These are phyloP conservation scores for Serpula lacrymans DNA, from an alignment of 768 basidiomycete species.

Conservation along the genomic window DNA sequence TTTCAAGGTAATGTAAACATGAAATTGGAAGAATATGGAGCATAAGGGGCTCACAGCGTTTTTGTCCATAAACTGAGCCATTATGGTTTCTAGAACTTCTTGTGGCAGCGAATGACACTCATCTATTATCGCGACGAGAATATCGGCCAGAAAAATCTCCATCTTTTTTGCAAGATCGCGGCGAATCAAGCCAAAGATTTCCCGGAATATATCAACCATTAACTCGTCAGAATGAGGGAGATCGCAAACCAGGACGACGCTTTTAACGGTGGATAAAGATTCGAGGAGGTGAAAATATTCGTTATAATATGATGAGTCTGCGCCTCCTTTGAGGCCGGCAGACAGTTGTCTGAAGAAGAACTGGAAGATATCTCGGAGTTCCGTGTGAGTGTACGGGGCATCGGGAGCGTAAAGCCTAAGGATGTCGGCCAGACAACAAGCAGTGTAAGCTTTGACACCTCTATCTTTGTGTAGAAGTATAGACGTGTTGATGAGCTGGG, in stretches of 20 bases:
- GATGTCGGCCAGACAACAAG: conserved; percentile 93
- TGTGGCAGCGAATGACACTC: conserved; percentile 75
- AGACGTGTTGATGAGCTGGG: conserved; percentile 75
- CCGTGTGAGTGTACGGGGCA: conserved; percentile 86
- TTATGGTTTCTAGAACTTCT: conserved; percentile 75
- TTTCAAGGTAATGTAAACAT: conserved; percentile 8
- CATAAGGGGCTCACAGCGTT: conserved; percentile 51
- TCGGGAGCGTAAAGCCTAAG: conserved; percentile 94
- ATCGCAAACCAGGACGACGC: conserved; percentile 90
- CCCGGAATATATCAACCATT: conserved; percentile 77
- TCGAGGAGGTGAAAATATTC: conserved; percentile 96
- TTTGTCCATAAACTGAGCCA: conserved; percentile 84
- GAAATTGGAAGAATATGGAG: conserved; percentile 2
- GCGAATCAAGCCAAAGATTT: conserved; percentile 77
- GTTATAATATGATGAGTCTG: conserved; percentile 81
- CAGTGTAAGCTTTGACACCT: conserved; percentile 92
- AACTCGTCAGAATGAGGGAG: conserved; percentile 84
- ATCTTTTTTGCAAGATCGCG: conserved; percentile 77
- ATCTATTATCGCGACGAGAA: conserved; percentile 85
- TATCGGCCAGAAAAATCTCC: conserved; percentile 83
- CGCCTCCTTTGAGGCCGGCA: conserved; percentile 66
- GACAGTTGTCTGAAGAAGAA: conserved; percentile 91
- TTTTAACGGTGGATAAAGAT: conserved; percentile 90
- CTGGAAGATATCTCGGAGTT: conserved; percentile 94
- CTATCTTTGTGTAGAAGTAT: conserved; percentile 93